Evolutionary conservation across 306 rosid genomes (phyloP).

Genomic region (Inga leiocalycina): DNA sequence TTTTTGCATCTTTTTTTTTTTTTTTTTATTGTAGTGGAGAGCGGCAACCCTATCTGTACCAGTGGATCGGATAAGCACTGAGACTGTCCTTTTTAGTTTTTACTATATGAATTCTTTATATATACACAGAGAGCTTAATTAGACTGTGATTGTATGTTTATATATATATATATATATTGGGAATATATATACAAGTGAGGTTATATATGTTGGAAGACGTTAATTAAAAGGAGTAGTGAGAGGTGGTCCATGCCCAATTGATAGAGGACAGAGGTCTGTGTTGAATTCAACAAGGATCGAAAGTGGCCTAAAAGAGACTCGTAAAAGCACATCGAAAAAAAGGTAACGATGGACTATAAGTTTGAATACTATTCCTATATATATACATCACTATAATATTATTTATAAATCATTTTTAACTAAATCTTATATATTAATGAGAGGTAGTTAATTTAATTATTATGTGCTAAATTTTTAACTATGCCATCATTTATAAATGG

Average conservation of each 20-base stretch:
- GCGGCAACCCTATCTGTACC: conserved; percentile 29
- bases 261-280: not conserved
- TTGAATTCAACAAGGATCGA: not conserved
- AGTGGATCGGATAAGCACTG: conserved; percentile 45
- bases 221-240: not conserved
- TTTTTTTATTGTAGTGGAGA: not conserved
- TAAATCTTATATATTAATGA: too few relatives aligned
- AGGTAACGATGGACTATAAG: not conserved
- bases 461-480: too few relatives aligned
- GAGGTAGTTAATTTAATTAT: too few relatives aligned
- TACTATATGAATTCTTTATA: conserved; percentile 21
- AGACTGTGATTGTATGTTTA: not conserved
- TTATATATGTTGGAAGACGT: conserved; percentile 9
- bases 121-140: not conserved
- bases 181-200: not conserved
- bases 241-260: conserved; percentile 39
- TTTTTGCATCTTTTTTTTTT: not conserved
- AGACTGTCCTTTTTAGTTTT: conserved; percentile 12
- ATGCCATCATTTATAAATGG: too few relatives aligned
- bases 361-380: not conserved
- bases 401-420: too few relatives aligned
- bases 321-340: not conserved
- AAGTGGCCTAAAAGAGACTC: not conserved
- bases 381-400: not conserved
- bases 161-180: not conserved